Evolutionary conservation across 73 alveolate species (phyloP).

Genomic region (Symbiodinium pilosum): DNA sequence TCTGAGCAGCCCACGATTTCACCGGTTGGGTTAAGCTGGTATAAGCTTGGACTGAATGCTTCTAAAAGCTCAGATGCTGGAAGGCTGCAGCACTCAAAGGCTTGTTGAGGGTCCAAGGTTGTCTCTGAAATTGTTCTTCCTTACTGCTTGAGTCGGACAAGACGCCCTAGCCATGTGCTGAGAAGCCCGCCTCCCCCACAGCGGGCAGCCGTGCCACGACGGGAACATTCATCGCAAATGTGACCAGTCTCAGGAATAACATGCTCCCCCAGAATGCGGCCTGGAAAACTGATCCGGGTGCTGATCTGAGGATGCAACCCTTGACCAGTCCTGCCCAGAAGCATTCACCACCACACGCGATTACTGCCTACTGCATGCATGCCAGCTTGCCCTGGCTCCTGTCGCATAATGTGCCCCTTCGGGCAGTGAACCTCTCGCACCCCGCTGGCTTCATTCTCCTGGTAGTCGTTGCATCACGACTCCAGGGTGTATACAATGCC

Average conservation of each 20-base stretch:
- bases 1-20: no score
- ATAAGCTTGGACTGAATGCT: no score
- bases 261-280: neutral
- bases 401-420: conserved; percentile 86
- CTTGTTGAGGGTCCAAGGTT: no score
- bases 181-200: conserved; percentile 74
- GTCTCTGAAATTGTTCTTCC: no score
- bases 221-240: conserved; percentile 93
- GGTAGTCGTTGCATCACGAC: no score
- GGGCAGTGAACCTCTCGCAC: conserved; percentile 60
- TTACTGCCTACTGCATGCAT: no score
- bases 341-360: no score
- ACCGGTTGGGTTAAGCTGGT: no score
- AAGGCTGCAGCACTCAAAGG: no score
- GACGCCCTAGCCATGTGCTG: no score
- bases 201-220: conserved; percentile 91
- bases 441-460: neutral
- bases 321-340: conserved; percentile 15
- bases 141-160: no score
- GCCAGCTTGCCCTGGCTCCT: conserved; percentile 10
- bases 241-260: conserved; percentile 70
- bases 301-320: neutral
- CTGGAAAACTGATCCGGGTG: neutral
- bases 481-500: neutral
- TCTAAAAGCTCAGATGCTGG: no score